phyloP scores from a whole-genome alignment of 164 flowering plant genomes.

The Vitis rupestris region DNA sequence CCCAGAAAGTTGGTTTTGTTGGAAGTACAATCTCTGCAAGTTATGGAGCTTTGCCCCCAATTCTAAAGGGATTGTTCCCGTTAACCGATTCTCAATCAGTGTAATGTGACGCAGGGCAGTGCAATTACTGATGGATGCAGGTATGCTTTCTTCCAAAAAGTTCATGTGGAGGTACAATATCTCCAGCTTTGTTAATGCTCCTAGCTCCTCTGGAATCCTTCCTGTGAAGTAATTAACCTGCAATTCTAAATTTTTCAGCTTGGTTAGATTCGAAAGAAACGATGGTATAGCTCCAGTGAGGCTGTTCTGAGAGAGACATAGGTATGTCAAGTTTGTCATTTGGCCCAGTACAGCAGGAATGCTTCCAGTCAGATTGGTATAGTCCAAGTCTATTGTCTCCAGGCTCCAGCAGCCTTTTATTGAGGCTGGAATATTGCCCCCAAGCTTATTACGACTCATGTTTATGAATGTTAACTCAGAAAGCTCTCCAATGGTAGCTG shows the following conservation, averaged over 20 bases:
- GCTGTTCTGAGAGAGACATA: constrained; percentile 2
- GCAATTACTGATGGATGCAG: constrained; percentile 15
- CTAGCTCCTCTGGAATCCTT: constrained; percentile 10
- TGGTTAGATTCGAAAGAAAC: constrained; percentile 10
- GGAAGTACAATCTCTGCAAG: constrained; percentile 9
- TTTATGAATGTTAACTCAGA: neutral
- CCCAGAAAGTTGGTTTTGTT: constrained; percentile 5
- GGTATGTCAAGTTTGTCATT: constrained; percentile 12
- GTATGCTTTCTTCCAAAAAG: constrained; percentile 12
- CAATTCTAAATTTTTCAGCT: constrained; percentile 1
- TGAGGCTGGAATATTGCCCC: neutral
- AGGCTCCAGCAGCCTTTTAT: neutral
- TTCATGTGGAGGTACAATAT: constrained; percentile 8
- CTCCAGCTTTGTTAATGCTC: constrained; percentile 12
- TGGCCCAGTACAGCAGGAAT: constrained; percentile 17
- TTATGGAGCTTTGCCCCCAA: constrained; percentile 12
- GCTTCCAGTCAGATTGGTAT: constrained; percentile 5
- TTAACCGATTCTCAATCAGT: neutral
- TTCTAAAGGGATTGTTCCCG: constrained; percentile 19
- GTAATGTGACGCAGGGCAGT: constrained; percentile 7
- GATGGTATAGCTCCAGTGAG: constrained; percentile 10
- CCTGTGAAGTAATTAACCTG: constrained; percentile 10
- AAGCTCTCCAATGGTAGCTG: constrained; percentile 6
- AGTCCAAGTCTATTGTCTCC: neutral
- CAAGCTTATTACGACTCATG: constrained; percentile 2